phyloP scores from a whole-genome alignment of 2,329 filamentous ascomycete species.

The Penicillium fuscoglaucum region DNA sequence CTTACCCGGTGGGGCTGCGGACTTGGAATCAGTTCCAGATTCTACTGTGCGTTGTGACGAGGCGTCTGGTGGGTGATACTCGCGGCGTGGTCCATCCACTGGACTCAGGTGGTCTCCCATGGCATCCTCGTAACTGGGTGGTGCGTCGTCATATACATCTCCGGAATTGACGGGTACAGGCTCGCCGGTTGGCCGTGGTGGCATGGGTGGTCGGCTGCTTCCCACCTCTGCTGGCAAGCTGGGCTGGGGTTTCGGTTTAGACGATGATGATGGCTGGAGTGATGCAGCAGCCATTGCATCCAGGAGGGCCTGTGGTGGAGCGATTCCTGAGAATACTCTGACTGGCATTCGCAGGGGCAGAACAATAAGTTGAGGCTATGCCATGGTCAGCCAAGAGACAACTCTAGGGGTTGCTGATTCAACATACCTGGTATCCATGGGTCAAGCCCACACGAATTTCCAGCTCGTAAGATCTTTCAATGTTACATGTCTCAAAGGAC shows the following conservation, averaged over 20 bases:
- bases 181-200: conserved; percentile 38
- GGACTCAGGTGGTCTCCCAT: conserved; percentile 77
- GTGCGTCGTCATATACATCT: conserved; percentile 65
- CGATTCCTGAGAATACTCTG: conserved; percentile 83
- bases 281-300: conserved; percentile 56
- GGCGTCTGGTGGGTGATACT: conserved; percentile 49
- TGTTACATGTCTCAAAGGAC: conserved; percentile 84
- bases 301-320: conserved; percentile 74
- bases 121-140: conserved; percentile 91
- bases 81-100: conserved; percentile 65
- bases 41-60: conserved; percentile 32
- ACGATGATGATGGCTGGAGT: conserved; percentile 24
- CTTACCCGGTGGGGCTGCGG: conserved; percentile 34
- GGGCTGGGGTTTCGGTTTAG: conserved; percentile 20
- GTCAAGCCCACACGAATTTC: conserved; percentile 77
- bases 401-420: neutral
- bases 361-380: conserved; percentile 69
- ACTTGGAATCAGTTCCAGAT: conserved; percentile 42
- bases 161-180: conserved; percentile 27
- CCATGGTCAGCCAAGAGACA: conserved; percentile 19
- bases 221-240: conserved; percentile 25
- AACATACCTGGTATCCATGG: conserved; percentile 62
- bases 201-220: conserved; percentile 40
- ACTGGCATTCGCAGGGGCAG: conserved; percentile 77
- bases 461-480: conserved; percentile 77